Evolutionary conservation across 768 basidiomycete species (phyloP).

Genomic region (Roridomyces roridus): DNA sequence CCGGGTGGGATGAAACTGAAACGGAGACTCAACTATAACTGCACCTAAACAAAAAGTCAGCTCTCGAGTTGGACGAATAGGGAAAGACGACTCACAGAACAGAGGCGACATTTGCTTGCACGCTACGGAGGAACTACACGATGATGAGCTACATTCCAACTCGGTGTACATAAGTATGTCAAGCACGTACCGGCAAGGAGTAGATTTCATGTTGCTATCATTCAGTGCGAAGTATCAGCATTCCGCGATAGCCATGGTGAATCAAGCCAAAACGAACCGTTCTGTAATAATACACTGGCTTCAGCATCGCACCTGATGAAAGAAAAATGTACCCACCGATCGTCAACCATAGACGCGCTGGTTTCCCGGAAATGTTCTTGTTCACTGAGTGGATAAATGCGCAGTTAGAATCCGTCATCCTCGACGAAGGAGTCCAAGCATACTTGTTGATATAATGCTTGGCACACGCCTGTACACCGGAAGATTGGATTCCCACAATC

Average conservation of each 20-base stretch:
- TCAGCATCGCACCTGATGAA: no score
- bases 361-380: slow-evolving; percentile 53
- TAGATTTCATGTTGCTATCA: slow-evolving; percentile 69
- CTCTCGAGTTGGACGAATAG: no score
- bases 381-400: slow-evolving; percentile 33
- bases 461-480: slow-evolving; percentile 55
- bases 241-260: no score
- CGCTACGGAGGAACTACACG: slow-evolving; percentile 20
- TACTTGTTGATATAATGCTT: slow-evolving; percentile 54
- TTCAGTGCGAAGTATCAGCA: not conserved
- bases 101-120: slow-evolving; percentile 19
- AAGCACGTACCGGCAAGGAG: slow-evolving; percentile 51
- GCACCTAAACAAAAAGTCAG: slow-evolving; percentile 23
- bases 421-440: not conserved
- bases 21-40: slow-evolving; percentile 22
- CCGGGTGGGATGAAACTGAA: no score
- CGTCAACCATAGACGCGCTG: slow-evolving; percentile 50
- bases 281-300: no score
- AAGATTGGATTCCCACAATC: slow-evolving; percentile 55
- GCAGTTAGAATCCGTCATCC: not conserved
- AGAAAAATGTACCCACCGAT: slow-evolving; percentile 48
- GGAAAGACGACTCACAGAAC: slow-evolving; percentile 10
- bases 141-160: no score
- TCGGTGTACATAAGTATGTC: no score
- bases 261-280: no score